These are phyloP conservation scores for Cladosporium sp. DNA, from an alignment of 2,329 filamentous ascomycete genomes.

Conservation along the genomic window DNA sequence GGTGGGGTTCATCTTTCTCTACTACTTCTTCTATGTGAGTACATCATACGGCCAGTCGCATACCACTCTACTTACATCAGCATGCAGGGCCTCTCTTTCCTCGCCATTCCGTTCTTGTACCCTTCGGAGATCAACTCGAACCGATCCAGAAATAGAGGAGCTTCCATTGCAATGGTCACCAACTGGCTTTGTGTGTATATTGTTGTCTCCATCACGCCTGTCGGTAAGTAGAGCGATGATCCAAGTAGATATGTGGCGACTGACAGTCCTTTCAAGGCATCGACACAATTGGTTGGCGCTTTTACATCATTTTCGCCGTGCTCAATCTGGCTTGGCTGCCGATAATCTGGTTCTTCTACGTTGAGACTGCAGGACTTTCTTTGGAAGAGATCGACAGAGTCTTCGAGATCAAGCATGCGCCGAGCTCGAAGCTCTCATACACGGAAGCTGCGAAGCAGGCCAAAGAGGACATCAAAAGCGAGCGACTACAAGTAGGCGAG, in stretches of 20 bases:
- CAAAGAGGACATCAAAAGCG: slow-evolving; percentile 15
- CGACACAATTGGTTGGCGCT: slow-evolving; percentile 24
- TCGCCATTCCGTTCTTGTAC: slow-evolving; percentile 23
- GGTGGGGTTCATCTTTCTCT: slow-evolving; percentile 24
- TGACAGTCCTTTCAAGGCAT: not conserved
- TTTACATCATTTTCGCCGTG: slow-evolving; percentile 47
- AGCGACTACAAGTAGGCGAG: slow-evolving; percentile 14
- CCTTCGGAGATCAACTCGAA: slow-evolving; percentile 24
- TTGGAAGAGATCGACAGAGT: slow-evolving; percentile 23
- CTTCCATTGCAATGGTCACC: slow-evolving; percentile 22
- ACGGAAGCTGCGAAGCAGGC: slow-evolving; percentile 21
- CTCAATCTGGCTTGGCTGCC: slow-evolving; percentile 55
- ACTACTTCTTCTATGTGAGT: slow-evolving; percentile 25
- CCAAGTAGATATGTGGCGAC: not conserved
- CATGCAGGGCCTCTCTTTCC: slow-evolving; percentile 20
- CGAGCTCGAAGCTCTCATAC: slow-evolving; percentile 18
- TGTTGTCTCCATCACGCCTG: slow-evolving; percentile 23
- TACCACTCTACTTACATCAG: not conserved
- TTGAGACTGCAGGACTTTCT: slow-evolving; percentile 19
- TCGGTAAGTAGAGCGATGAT: slow-evolving; percentile 10
- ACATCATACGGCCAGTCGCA: not conserved
- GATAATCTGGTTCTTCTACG: slow-evolving; percentile 42
- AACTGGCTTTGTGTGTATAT: slow-evolving; percentile 24
- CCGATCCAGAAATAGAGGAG: slow-evolving; percentile 20
- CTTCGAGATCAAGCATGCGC: slow-evolving; percentile 21